Conservation (phyloP, 176 grass and related monocot genomes). For the Bothriochloa decipiens region DNA sequence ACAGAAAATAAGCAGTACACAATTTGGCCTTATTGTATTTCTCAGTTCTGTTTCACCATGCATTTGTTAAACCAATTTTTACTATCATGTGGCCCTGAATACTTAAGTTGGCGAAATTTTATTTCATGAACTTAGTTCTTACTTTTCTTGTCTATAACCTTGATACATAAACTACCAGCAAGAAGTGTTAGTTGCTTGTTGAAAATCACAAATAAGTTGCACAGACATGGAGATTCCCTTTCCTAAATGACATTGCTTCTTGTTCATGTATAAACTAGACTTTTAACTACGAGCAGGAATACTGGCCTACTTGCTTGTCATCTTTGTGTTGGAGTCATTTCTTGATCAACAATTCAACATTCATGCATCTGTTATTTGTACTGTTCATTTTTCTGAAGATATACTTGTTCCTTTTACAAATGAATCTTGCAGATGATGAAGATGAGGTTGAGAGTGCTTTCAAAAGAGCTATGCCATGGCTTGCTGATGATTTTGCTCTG, state of each 20-base stretch:
- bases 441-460: slow-evolving; percentile 89
- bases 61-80: slow-evolving; percentile 11
- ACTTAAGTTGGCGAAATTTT: neutral
- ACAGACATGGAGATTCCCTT: neutral
- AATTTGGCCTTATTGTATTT: neutral
- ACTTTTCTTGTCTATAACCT: slow-evolving; percentile 31
- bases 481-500: slow-evolving; percentile 83
- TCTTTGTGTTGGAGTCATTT: neutral
- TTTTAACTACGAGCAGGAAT: neutral
- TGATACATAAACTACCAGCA: slow-evolving; percentile 12
- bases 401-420: slow-evolving; percentile 35
- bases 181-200: neutral
- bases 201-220: slow-evolving; percentile 7
- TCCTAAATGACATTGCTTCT: slow-evolving; percentile 8
- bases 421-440: slow-evolving; percentile 76
- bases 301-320: slow-evolving; percentile 5
- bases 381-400: neutral
- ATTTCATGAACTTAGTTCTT: slow-evolving; percentile 22
- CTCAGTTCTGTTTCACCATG: neutral
- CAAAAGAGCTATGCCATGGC: slow-evolving; percentile 90
- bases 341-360: neutral
- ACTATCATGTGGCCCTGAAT: neutral
- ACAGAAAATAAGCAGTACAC: neutral
- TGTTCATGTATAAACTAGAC: slow-evolving; percentile 24
- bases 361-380: slow-evolving; percentile 18